phyloP scores from a whole-genome alignment of 1,139 yeast species.

The Candida mesenterica region DNA sequence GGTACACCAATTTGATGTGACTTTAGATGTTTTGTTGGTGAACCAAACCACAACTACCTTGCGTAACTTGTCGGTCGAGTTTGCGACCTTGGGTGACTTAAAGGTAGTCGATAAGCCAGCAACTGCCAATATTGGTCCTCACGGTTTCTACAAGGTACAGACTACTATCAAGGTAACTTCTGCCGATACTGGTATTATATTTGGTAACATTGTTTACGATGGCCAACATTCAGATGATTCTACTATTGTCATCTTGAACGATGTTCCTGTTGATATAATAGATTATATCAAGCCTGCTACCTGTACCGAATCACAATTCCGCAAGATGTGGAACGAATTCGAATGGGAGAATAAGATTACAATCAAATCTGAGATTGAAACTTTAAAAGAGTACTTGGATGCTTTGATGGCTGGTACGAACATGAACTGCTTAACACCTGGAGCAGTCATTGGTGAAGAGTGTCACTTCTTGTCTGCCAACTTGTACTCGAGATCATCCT shows the following conservation, averaged over 20 bases:
- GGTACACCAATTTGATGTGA: slow-evolving; percentile 94
- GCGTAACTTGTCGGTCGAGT: slow-evolving; percentile 89
- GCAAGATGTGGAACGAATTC: slow-evolving; percentile 98
- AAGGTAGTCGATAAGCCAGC: slow-evolving; percentile 92
- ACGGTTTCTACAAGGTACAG: slow-evolving; percentile 88
- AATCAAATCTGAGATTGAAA: slow-evolving; percentile 66
- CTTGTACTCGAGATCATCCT: slow-evolving; percentile 86
- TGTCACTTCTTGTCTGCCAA: slow-evolving; percentile 95
- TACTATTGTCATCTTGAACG: slow-evolving; percentile 88
- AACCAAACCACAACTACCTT: slow-evolving; percentile 92
- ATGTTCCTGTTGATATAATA: slow-evolving; percentile 94
- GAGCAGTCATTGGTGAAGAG: slow-evolving; percentile 80
- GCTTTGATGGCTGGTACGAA: slow-evolving; percentile 81
- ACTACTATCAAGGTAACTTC: slow-evolving; percentile 92
- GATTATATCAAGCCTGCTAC: slow-evolving; percentile 95
- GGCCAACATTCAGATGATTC: slow-evolving; percentile 93
- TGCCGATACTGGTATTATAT: slow-evolving; percentile 85
- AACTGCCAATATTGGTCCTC: slow-evolving; percentile 93
- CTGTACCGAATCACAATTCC: slow-evolving; percentile 86
- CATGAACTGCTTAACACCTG: slow-evolving; percentile 92
- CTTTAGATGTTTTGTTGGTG: slow-evolving; percentile 87
- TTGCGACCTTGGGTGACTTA: slow-evolving; percentile 94
- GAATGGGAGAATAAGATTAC: slow-evolving; percentile 99
- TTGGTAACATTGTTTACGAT: slow-evolving; percentile 95
- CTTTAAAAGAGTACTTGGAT: slow-evolving; percentile 78